Conservation (phyloP, 23 red algal genomes). For the Gracilaria gracilis region DNA sequence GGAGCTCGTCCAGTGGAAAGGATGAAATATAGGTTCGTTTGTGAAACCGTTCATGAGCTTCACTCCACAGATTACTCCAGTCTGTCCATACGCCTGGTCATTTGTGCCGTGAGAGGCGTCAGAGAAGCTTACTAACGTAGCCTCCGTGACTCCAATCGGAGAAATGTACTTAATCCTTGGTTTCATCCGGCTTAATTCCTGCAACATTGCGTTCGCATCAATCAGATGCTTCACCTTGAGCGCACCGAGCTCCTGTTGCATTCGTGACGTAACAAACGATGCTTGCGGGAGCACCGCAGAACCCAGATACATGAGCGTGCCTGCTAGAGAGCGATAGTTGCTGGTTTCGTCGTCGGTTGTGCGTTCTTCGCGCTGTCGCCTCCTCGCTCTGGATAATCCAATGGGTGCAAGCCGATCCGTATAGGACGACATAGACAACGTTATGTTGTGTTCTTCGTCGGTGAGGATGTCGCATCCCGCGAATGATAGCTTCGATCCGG, state of each 20-base stretch:
- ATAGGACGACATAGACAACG: slow-evolving; percentile 18
- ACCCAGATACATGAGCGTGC: slow-evolving; percentile 33
- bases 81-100: slow-evolving; percentile 16
- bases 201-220: slow-evolving; percentile 39
- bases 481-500: not conserved
- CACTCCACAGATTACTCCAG: not conserved
- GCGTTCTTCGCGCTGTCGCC: no score
- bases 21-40: slow-evolving; percentile 10
- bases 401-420: slow-evolving; percentile 20
- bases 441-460: slow-evolving; percentile 21
- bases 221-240: no score
- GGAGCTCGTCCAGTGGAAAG: slow-evolving; percentile 3
- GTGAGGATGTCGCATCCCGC: slow-evolving; percentile 27
- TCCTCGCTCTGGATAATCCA: not conserved
- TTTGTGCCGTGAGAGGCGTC: slow-evolving; percentile 20
- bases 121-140: not conserved
- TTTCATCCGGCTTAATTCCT: not conserved
- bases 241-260: slow-evolving; percentile 13
- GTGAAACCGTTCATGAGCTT: not conserved
- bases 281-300: slow-evolving; percentile 22
- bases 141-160: not conserved
- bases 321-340: slow-evolving; percentile 25
- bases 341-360: not conserved
- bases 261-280: not conserved
- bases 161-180: not conserved